Conservation (phyloP, 176 grass and related monocot genomes). For the Bothriochloa decipiens region DNA sequence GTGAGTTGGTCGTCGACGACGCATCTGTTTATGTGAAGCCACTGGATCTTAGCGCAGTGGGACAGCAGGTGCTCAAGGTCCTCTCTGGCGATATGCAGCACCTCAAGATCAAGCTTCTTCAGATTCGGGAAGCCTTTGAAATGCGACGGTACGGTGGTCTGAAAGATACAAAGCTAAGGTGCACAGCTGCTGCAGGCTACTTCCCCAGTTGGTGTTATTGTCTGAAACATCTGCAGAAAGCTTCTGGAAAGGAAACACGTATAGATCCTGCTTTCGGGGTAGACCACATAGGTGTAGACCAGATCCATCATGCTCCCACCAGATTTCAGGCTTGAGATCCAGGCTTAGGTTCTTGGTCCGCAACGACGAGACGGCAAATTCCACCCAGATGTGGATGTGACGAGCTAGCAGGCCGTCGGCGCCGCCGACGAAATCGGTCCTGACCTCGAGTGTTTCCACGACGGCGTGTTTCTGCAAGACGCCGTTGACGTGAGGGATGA, state of each 20-base stretch:
- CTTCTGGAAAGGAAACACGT: neutral
- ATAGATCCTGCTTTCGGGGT: neutral
- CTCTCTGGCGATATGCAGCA: too few species aligned
- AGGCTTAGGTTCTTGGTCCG: neutral
- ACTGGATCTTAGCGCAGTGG: neutral
- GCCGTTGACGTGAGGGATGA: neutral
- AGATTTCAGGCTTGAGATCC: neutral
- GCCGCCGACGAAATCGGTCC: neutral
- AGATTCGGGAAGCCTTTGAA: conserved; percentile 10
- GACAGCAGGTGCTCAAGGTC: neutral
- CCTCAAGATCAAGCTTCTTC: conserved; percentile 2
- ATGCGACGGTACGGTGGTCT: neutral
- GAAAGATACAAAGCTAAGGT: neutral
- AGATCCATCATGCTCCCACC: too few species aligned
- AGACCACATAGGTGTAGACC: too few species aligned
- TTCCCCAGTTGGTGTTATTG: neutral
- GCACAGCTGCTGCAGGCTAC: neutral
- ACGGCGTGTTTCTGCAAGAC: neutral
- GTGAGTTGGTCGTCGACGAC: too few species aligned
- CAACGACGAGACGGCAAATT: neutral
- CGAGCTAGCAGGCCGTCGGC: neutral
- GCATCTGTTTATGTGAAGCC: neutral
- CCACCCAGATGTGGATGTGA: neutral
- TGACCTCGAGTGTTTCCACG: conserved; percentile 1
- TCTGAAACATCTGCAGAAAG: too few species aligned